A percentile compares a stretch with the other conserved stretches of the same genome.
Evolutionary conservation across 1,284 basidiomycete genomes (phyloP).

Genomic region (Puccinia novopanici): DNA sequence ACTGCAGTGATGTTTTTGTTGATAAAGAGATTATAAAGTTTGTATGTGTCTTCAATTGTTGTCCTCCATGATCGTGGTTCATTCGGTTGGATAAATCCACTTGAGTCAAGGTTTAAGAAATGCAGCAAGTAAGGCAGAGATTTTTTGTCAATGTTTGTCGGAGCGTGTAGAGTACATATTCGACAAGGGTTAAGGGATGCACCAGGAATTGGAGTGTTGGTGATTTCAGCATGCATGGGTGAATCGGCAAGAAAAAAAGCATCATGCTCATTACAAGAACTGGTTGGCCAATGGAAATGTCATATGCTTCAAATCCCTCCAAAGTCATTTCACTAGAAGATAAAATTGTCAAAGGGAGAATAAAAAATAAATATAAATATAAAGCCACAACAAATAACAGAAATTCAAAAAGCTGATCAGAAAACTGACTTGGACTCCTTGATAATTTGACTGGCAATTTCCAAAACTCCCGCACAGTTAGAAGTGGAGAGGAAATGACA

Average conservation of each 20-base stretch:
- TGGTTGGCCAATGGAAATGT: conserved; percentile 1
- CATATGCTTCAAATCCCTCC: conserved; percentile 3
- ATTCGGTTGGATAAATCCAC: not conserved
- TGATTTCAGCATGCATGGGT: too few species aligned
- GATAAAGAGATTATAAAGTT: not conserved
- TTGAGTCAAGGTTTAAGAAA: not conserved
- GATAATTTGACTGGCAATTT: not conserved
- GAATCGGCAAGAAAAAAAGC: conserved; percentile 17
- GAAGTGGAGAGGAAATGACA: conserved; percentile 32
- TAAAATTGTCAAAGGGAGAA: not conserved
- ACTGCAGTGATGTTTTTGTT: not conserved
- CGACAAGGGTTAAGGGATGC: conserved; percentile 3
- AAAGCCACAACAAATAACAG: not conserved
- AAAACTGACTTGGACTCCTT: not conserved
- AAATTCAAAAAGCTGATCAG: not conserved
- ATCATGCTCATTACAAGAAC: conserved; percentile 23
- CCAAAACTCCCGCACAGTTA: too few species aligned
- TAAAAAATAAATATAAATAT: not conserved
- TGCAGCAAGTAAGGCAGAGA: not conserved
- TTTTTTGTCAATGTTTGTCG: not conserved
- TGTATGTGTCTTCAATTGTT: conserved; percentile 9
- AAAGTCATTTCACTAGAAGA: conserved; percentile 4
- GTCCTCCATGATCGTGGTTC: not conserved
- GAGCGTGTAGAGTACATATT: conserved; percentile 1
- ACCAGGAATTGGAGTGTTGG: not conserved